These are phyloP conservation scores for Noccaea bulbosa DNA, from an alignment of 345 rosid genomes.

Conservation along the genomic window DNA sequence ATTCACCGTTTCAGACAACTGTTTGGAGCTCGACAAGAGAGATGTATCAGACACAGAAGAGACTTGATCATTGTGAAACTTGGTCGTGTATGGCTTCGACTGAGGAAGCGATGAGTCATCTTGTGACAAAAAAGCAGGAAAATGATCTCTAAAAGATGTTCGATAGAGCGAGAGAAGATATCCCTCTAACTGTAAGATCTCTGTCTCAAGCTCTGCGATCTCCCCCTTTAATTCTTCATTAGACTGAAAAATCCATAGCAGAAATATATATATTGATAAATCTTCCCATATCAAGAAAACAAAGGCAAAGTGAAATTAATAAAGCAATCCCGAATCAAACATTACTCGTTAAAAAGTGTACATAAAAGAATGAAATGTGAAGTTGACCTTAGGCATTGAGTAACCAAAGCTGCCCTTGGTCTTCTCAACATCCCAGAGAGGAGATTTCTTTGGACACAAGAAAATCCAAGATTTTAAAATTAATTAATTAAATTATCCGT, in stretches of 20 bases:
- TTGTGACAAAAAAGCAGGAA: constrained; percentile 23
- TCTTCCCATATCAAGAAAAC: too few species aligned
- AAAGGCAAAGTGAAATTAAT: too few species aligned
- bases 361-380: not conserved
- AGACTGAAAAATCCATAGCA: constrained; percentile 46
- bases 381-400: constrained; percentile 33
- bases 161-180: constrained; percentile 72
- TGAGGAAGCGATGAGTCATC: constrained; percentile 20
- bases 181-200: constrained; percentile 62
- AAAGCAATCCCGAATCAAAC: too few species aligned
- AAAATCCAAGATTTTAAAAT: not conserved
- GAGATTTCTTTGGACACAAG: constrained; percentile 29
- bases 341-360: not conserved
- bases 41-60: constrained; percentile 25
- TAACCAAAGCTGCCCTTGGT: constrained; percentile 17
- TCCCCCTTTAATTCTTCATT: constrained; percentile 57
- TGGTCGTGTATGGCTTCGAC: constrained; percentile 16
- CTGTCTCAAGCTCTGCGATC: constrained; percentile 61
- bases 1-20: constrained; percentile 27
- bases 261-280: too few species aligned
- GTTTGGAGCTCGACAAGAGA: constrained; percentile 8
- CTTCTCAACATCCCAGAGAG: constrained; percentile 33
- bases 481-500: not conserved
- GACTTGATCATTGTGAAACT: constrained; percentile 39
- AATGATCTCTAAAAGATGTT: constrained; percentile 55